Percentiles rank a stretch among this genome's conserved stretches.
Conservation (phyloP, 768 basidiomycete genomes). For the Leccinum boreale region DNA sequence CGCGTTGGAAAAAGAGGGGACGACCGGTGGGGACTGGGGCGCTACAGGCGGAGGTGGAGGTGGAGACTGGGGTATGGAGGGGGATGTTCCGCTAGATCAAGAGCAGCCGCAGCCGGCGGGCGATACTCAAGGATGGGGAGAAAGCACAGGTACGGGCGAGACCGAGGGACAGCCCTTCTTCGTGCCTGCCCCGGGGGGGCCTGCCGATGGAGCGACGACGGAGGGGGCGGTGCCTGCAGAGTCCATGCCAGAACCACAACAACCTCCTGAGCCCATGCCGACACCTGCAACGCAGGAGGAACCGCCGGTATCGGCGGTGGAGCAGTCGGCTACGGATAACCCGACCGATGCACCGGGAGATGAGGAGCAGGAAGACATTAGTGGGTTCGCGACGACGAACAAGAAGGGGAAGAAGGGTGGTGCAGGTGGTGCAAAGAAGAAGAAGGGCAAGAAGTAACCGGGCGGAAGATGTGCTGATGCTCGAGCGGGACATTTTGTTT, state of each 20-base stretch:
- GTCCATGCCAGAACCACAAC: no score
- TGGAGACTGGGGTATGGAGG: no score
- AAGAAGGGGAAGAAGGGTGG: neutral
- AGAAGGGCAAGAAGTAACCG: conserved; percentile 12
- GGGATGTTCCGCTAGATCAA: neutral
- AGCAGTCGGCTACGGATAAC: conserved; percentile 9
- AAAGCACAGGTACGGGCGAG: no score
- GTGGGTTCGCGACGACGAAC: no score
- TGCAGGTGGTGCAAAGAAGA: neutral
- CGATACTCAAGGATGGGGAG: neutral
- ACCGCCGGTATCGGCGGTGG: neutral
- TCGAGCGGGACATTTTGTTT: neutral
- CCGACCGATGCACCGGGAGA: conserved; percentile 7
- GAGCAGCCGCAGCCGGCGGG: neutral
- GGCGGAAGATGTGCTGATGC: neutral
- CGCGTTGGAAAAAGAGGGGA: neutral
- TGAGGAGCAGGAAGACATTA: conserved; percentile 2
- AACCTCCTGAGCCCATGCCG: no score
- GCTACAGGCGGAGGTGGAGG: no score
- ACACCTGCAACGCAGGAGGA: neutral
- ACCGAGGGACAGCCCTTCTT: no score
- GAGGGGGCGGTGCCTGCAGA: neutral
- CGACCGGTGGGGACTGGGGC: neutral
- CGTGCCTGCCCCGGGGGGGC: neutral
- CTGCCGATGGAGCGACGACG: neutral